These are phyloP conservation scores for Discostella stelligera DNA, from an alignment of 352 stramenopile species.

Conservation along the genomic window DNA sequence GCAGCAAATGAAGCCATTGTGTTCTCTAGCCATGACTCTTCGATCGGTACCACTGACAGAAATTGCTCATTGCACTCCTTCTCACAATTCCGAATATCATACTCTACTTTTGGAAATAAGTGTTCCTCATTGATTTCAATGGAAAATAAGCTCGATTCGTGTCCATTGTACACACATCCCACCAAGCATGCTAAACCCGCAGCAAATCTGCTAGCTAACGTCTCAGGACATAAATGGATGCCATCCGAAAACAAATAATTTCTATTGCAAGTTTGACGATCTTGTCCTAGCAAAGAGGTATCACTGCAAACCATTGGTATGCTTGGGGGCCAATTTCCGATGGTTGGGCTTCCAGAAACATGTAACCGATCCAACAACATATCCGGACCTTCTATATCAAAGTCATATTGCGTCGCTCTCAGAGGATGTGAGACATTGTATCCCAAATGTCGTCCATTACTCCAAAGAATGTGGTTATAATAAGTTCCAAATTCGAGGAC, in stretches of 20 bases:
- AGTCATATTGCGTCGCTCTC: constrained; percentile 20
- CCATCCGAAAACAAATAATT: constrained; percentile 56
- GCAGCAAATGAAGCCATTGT: neutral
- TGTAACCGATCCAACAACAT: constrained; percentile 40
- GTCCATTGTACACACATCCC: constrained; percentile 47
- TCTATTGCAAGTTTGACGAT: constrained; percentile 16
- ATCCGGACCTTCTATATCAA: constrained; percentile 19
- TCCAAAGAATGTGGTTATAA: constrained; percentile 52
- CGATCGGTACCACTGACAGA: constrained; percentile 32
- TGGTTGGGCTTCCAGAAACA: constrained; percentile 2
- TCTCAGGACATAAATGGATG: constrained; percentile 62
- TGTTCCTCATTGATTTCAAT: neutral
- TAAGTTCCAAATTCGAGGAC: constrained; percentile 52
- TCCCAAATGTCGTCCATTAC: constrained; percentile 46
- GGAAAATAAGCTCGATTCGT: neutral
- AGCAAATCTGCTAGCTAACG: constrained; percentile 35
- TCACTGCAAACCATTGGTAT: constrained; percentile 41
- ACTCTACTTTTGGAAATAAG: constrained; percentile 18
- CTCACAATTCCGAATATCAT: constrained; percentile 26
- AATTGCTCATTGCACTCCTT: constrained; percentile 45
- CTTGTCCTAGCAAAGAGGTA: neutral
- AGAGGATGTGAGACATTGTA: constrained; percentile 39
- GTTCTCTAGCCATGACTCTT: constrained; percentile 26
- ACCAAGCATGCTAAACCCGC: constrained; percentile 51
- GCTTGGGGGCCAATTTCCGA: constrained; percentile 4